phyloP scores from a whole-genome alignment of 78 protist species.

The slime mould (Dictyostelium discoideum) region DNA sequence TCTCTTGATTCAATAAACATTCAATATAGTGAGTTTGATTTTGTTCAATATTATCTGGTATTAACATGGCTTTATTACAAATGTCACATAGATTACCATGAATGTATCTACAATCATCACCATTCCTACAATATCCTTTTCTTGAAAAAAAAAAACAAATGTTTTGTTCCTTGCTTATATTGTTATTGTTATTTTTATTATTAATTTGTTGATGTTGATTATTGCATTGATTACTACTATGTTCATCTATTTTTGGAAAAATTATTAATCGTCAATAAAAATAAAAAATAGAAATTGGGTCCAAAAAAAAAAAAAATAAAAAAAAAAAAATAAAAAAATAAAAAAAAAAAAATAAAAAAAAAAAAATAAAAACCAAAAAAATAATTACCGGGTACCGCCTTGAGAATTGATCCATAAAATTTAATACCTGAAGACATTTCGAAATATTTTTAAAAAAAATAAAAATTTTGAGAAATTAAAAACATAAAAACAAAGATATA shows the following conservation, averaged over 20 bases:
- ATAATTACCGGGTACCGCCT: background rate
- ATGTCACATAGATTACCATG: constrained; percentile 35
- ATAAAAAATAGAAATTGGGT: too few relatives aligned
- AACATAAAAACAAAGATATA: too few relatives aligned
- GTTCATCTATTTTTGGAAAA: background rate
- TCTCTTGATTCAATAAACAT: background rate
- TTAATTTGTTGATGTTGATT: background rate
- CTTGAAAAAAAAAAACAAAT: constrained; percentile 43
- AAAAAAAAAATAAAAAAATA: too few relatives aligned
- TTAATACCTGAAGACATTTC: background rate
- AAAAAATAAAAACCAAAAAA: background rate
- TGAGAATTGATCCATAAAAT: background rate
- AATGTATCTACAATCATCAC: constrained; percentile 38
- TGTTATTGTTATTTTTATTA: background rate
- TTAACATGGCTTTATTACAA: constrained; percentile 29
- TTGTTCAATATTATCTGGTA: constrained; percentile 16
- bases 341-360: too few relatives aligned
- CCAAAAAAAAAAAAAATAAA: too few relatives aligned
- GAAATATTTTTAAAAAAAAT: too few relatives aligned
- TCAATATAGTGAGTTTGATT: constrained; percentile 17
- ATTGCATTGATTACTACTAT: background rate
- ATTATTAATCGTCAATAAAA: background rate
- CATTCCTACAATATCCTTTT: constrained; percentile 39
- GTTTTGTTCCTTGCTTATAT: background rate
- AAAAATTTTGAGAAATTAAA: too few relatives aligned